phyloP scores from a whole-genome alignment of 2,329 filamentous ascomycete genomes.

The Alternaria hordeiaustralica region DNA sequence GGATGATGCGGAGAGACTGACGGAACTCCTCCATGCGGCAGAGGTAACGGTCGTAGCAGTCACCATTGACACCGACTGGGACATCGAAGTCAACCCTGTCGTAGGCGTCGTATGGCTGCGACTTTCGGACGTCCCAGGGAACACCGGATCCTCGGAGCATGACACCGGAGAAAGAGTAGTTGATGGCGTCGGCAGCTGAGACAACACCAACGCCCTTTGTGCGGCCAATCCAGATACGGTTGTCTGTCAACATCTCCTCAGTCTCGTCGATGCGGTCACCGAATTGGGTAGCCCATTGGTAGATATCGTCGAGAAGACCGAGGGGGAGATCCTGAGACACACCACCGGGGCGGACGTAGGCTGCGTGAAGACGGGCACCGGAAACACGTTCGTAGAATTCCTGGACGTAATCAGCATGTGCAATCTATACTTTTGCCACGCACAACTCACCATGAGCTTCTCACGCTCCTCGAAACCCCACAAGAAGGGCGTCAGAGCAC shows the following conservation, averaged over 20 bases:
- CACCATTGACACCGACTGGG: conserved; percentile 92
- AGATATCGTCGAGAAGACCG: conserved; percentile 96
- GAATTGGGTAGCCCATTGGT: conserved; percentile 99
- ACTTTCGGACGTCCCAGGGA: conserved; percentile 96
- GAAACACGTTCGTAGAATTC: conserved; percentile 99
- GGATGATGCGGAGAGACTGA: conserved; percentile 96
- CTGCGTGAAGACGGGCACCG: conserved; percentile 93
- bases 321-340: conserved; percentile 94
- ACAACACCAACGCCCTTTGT: conserved; percentile 92
- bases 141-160: conserved; percentile 98
- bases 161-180: conserved; percentile 94
- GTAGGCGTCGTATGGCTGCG: conserved; percentile 95
- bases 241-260: conserved; percentile 97
- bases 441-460: conserved; percentile 85
- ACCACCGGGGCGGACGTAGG: conserved; percentile 95
- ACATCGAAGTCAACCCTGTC: conserved; percentile 98
- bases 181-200: conserved; percentile 89
- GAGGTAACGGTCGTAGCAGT: conserved; percentile 99
- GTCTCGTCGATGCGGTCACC: conserved; percentile 98
- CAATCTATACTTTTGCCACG: neutral
- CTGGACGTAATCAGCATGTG: conserved; percentile 55
- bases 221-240: conserved; percentile 97
- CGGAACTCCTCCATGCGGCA: conserved; percentile 99
- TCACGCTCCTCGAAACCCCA: conserved; percentile 99
- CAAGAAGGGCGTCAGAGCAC: conserved; percentile 95